Base-by-base conservation (phyloP, 768 basidiomycete species). In the Kwoniella mangroviensis region DNA sequence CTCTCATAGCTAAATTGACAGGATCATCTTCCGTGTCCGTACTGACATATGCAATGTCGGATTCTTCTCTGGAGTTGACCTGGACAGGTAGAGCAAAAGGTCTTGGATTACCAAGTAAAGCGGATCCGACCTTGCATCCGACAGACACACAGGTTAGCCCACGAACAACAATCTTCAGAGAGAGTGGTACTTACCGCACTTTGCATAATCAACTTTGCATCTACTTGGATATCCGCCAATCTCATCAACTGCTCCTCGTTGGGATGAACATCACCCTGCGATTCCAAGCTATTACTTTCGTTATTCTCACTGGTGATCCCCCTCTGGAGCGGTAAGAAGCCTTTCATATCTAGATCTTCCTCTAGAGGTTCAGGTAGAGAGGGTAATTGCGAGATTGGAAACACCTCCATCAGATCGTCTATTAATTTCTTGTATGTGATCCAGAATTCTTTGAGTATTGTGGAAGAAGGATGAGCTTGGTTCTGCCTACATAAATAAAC, bases 191-290 rank as follows among this genome's bases (percentile, higher is more conserved):
- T 70, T 70, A 91, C 92, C 85, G 89, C 86, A 65, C 87, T 83
- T 66, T 86, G 85, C 26, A 87, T 87, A 24, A 96, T 80, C 92
- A 84, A 81, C 71, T 84, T 86, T 0, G 90, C 91, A 77, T 97
- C 93, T 15, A 86, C 84, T 57, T 94, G 85, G 52, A 97, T 84
- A 83, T 97, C 96, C 56, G 88, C 86, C 68, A 99, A 91, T 73
- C 97, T 87, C 93, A 98, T 95, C 53, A 99, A 84, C 75, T 95
- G 92, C 85, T 96, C 94, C 68, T 92, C 94, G 75, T 99, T 98
- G 9, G 97, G 97, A 84, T 98, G 90, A 1, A 88, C 88, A 7
- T 82, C 79, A 1, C 58, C 54, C 0, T 56, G 57, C 62, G 55
- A 59, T 9, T 43, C 58, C 5, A 53, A 28, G 63, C 42, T 15